These are phyloP conservation scores for Mycena vulgaris DNA, from an alignment of 768 basidiomycete genomes.

Conservation along the genomic window DNA sequence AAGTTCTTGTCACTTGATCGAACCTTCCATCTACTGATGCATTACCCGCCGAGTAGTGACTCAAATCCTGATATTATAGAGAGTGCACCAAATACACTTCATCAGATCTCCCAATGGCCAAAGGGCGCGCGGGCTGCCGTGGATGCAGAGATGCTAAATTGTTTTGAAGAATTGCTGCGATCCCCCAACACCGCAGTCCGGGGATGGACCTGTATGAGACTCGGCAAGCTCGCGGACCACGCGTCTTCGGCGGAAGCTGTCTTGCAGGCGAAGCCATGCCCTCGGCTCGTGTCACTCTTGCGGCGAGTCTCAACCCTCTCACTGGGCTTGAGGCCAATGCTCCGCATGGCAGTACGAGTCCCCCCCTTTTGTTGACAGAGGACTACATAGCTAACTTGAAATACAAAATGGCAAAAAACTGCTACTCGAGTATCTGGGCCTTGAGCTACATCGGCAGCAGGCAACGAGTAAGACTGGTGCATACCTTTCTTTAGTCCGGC, in stretches of 20 bases:
- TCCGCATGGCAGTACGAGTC: too few relatives aligned
- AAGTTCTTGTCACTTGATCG: background rate
- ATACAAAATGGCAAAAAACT: too few relatives aligned
- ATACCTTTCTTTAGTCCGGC: too few relatives aligned
- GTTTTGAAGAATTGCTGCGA: background rate
- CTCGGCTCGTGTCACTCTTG: background rate
- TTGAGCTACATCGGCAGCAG: too few relatives aligned
- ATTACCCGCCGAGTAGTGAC: too few relatives aligned
- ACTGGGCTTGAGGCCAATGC: too few relatives aligned
- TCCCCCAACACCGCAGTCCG: background rate
- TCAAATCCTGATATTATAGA: background rate
- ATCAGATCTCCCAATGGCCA: background rate
- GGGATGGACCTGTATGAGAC: background rate
- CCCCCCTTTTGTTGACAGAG: too few relatives aligned
- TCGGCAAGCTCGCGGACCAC: background rate
- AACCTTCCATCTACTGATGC: too few relatives aligned
- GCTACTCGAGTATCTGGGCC: too few relatives aligned
- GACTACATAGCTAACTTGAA: too few relatives aligned
- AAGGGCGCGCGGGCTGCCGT: background rate
- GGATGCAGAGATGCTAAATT: background rate
- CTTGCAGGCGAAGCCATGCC: background rate
- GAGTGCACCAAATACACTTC: background rate
- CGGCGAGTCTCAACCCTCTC: background rate
- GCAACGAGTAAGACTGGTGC: too few relatives aligned
- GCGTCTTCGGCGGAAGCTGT: background rate